A percentile compares a stretch with the other conserved stretches of the same genome.
phyloP scores from a whole-genome alignment of 2,329 filamentous ascomycete species.

The Metarhizium robertsii region DNA sequence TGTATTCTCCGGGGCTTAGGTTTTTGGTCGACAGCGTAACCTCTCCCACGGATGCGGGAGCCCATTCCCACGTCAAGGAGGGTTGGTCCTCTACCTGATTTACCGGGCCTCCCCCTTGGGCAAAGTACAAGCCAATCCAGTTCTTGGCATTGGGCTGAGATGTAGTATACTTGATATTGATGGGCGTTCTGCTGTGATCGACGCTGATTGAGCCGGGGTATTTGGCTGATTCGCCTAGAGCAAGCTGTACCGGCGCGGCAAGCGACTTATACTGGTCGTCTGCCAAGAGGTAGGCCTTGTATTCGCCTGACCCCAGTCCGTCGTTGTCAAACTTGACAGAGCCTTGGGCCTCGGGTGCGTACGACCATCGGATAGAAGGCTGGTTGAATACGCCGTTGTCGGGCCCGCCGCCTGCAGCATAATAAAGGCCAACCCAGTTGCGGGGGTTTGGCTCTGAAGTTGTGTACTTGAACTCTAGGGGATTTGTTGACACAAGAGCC shows the following conservation, averaged over 20 bases:
- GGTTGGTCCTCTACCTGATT: conserved; percentile 15
- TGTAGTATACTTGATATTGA: conserved; percentile 24
- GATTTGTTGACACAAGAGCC: background rate
- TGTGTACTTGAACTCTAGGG: conserved; percentile 18
- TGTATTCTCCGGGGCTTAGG: conserved; percentile 20
- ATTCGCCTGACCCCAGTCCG: conserved; percentile 17
- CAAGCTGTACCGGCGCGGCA: conserved; percentile 18
- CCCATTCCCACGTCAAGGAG: conserved; percentile 23
- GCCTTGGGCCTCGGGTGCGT: conserved; percentile 16
- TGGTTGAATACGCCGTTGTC: conserved; percentile 14
- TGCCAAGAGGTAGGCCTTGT: conserved; percentile 24
- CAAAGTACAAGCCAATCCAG: conserved; percentile 27
- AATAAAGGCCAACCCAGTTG: conserved; percentile 28
- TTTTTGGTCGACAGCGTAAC: conserved; percentile 12
- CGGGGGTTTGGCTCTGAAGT: conserved; percentile 13
- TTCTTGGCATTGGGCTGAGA: conserved; percentile 16
- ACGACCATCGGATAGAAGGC: conserved; percentile 17
- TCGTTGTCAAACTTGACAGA: conserved; percentile 13
- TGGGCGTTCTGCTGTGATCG: conserved; percentile 3
- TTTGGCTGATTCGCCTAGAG: background rate
- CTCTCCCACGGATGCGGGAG: conserved; percentile 14
- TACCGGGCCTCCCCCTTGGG: conserved; percentile 19
- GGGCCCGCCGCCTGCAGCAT: conserved; percentile 20
- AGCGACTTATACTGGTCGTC: conserved; percentile 24
- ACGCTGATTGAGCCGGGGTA: background rate